These are phyloP conservation scores for Gossypium bickii DNA, from an alignment of 345 rosid species.

Conservation along the genomic window DNA sequence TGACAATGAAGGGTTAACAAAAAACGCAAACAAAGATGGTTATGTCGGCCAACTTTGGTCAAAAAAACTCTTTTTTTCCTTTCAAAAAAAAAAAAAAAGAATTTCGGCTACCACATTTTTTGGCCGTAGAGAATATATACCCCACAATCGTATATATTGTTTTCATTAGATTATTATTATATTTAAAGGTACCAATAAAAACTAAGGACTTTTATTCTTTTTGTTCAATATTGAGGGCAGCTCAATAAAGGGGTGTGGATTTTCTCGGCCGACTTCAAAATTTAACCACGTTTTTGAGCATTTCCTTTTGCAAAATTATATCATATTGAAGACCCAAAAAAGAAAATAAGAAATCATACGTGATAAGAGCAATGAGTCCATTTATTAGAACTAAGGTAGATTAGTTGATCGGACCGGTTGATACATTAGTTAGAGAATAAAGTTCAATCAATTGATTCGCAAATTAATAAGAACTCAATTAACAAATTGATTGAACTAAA, in stretches of 20 bases:
- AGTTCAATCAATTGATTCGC: accelerated
- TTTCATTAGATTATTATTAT: neutral
- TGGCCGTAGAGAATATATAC: neutral
- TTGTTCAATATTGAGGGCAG: neutral
- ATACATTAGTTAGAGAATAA: too few species aligned
- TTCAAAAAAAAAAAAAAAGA: neutral
- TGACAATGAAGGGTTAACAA: neutral
- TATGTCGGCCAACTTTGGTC: conserved; percentile 30
- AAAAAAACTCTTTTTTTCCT: neutral
- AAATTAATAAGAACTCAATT: accelerated
- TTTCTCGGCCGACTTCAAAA: conserved; percentile 12
- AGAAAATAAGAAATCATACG: neutral
- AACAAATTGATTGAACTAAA: accelerated
- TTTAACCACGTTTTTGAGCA: neutral
- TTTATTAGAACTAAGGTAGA: too few species aligned
- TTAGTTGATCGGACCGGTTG: too few species aligned
- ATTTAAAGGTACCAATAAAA: neutral
- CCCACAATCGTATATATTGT: neutral
- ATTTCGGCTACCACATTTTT: neutral
- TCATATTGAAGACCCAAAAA: neutral
- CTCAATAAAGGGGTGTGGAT: neutral
- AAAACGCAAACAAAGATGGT: conserved; percentile 9
- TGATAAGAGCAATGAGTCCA: neutral
- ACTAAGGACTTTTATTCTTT: neutral
- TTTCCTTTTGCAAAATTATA: neutral